Conservation (phyloP, 75 land plant species). For the Sequoiadendron giganteum region DNA sequence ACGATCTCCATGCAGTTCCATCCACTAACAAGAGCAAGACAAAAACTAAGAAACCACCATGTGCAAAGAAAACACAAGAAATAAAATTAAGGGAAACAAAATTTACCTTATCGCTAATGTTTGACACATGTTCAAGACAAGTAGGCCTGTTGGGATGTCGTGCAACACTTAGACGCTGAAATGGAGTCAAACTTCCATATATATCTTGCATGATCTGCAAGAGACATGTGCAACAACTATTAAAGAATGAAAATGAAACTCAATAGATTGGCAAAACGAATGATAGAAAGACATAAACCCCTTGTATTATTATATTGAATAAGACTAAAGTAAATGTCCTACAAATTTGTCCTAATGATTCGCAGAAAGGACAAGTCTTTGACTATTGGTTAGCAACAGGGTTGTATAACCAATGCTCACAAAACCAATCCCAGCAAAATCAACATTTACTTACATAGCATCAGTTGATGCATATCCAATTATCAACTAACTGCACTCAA, state of each 20-base stretch:
- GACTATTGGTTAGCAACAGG: neutral
- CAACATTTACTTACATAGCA: neutral
- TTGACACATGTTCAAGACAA: slow-evolving; percentile 83
- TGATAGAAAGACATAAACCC: neutral
- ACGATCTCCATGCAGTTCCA: slow-evolving; percentile 95
- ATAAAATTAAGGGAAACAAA: neutral
- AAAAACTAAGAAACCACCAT: neutral
- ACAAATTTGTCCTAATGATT: neutral
- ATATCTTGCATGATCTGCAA: slow-evolving; percentile 71
- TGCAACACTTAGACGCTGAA: slow-evolving; percentile 82
- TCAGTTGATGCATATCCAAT: neutral
- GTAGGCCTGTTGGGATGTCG: slow-evolving; percentile 98
- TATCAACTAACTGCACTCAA: neutral
- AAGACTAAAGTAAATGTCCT: neutral
- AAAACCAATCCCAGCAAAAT: neutral
- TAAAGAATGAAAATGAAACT: neutral
- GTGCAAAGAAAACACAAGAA: neutral
- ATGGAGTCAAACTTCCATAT: slow-evolving; percentile 71
- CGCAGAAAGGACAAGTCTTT: neutral
- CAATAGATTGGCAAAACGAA: neutral
- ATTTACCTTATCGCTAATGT: slow-evolving; percentile 89
- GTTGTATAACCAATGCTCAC: neutral
- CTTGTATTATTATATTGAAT: neutral
- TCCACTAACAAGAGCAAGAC: slow-evolving; percentile 50
- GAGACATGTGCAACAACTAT: neutral